Evolutionary conservation across 108 stramenopile species (phyloP).

Genomic region (Pseudonitzschia multiseries): DNA sequence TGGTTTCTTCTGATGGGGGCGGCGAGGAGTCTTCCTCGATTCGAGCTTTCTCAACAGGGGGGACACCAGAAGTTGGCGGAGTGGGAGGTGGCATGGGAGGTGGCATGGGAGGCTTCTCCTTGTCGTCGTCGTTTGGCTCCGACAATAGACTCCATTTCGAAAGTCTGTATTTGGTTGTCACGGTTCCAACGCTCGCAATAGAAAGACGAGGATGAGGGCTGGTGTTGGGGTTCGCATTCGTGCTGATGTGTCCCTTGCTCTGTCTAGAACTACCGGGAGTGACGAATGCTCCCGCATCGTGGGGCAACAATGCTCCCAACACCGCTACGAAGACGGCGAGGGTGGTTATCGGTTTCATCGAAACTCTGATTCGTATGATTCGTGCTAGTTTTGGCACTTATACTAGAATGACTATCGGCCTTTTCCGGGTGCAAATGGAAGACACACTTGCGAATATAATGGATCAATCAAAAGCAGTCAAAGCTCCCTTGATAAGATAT

Average conservation of each 20-base stretch:
- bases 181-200: neutral
- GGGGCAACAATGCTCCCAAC: neutral
- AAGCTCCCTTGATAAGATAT: no score
- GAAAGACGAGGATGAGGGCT: neutral
- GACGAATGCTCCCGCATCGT: neutral
- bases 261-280: neutral
- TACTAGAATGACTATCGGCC: no score
- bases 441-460: no score
- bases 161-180: neutral
- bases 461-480: no score
- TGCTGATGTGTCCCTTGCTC: neutral
- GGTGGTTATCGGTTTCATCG: neutral
- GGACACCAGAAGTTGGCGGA: neutral
- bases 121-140: neutral
- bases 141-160: constrained; percentile 1
- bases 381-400: neutral
- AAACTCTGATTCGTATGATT: neutral
- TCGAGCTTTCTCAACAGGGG: neutral
- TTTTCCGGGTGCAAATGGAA: no score
- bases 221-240: neutral
- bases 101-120: constrained; percentile 2
- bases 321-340: neutral
- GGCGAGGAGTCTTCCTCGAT: neutral
- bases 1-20: neutral
- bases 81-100: constrained; percentile 5